Base-by-base conservation (phyloP, 129 eudicot species). In the Silybum marianum region DNA sequence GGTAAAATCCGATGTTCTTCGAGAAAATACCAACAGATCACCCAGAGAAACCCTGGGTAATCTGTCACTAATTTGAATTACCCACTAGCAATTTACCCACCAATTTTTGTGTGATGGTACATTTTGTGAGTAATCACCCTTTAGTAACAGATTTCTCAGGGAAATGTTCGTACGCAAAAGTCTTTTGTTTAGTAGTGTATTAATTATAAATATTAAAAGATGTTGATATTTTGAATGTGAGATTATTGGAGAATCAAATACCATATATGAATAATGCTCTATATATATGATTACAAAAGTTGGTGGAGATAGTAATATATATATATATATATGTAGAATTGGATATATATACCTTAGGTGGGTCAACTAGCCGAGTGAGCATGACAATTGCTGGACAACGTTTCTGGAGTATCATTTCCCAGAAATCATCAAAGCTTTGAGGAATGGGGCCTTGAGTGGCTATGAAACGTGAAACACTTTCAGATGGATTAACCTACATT, bases 381-480 rank as follows among this genome's bases (percentile, higher is more conserved):
- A 96, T 96, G 28, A 96, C 84, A 82, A 96, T 81, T 75, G 86
- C 92, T 9, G 97, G 97, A 80, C 98, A 96, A 62, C 86, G 95
- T 88, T 86, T 73, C 85, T 96, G 95, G 76, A 96, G 85, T 40
- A 96, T 87, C 99, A 96, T 96, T 73, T 96, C 99, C 99, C 99
- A 93, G 78, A 96, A 93, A 86, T 96, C 99, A 83, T 96, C 97
- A 87, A 71, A 89, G 26, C 98, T 96, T 76, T 90, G 91, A 32
- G 97, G 90, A 30, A 93, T 86, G 21, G 99, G 99, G 72, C 99
- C 99, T 90, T 96, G 98, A 73, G 99, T 96, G 42, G 99, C 99
- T 85, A 96, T 96, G 89, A 96, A 96, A 81, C 84, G 92, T 84
- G 99, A 83, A 76, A 93, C 87, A 81, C 73, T 82, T 89, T 89